These are phyloP conservation scores for Ophiocytium majus DNA, from an alignment of 352 stramenopile genomes.

Conservation along the genomic window DNA sequence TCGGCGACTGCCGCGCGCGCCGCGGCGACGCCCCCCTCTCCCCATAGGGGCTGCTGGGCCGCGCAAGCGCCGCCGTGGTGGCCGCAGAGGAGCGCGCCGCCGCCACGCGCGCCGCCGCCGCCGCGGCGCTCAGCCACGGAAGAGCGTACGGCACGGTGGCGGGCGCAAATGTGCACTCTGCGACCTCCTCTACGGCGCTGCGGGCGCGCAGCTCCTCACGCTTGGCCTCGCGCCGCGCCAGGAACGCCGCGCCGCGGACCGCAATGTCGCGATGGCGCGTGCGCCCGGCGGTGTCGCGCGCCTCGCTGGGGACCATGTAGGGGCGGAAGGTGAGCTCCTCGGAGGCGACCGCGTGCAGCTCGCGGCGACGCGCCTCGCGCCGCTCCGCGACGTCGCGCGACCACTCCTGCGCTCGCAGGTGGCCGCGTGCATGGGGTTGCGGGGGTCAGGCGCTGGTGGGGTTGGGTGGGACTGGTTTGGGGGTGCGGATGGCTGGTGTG, in stretches of 20 bases:
- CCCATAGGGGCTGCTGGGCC: background rate
- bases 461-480: too few relatives aligned
- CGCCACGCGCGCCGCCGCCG: background rate
- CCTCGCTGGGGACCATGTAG: background rate
- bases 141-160: background rate
- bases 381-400: background rate
- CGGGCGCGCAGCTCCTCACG: conserved; percentile 20
- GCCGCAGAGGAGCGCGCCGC: background rate
- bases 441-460: too few relatives aligned
- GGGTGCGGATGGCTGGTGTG: too few relatives aligned
- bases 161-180: conserved; percentile 41
- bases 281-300: background rate
- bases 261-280: background rate
- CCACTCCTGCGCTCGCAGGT: conserved; percentile 4
- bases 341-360: background rate
- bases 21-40: background rate
- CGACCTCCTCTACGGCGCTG: conserved; percentile 33
- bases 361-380: background rate
- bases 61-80: background rate
- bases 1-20: background rate
- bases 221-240: conserved; percentile 10
- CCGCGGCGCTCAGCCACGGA: background rate
- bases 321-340: conserved; percentile 8
- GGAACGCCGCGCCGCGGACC: background rate
- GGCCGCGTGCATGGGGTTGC: too few relatives aligned